Conservation (phyloP, 2,329 filamentous ascomycete genomes). For the Hypomyces rosellus region DNA sequence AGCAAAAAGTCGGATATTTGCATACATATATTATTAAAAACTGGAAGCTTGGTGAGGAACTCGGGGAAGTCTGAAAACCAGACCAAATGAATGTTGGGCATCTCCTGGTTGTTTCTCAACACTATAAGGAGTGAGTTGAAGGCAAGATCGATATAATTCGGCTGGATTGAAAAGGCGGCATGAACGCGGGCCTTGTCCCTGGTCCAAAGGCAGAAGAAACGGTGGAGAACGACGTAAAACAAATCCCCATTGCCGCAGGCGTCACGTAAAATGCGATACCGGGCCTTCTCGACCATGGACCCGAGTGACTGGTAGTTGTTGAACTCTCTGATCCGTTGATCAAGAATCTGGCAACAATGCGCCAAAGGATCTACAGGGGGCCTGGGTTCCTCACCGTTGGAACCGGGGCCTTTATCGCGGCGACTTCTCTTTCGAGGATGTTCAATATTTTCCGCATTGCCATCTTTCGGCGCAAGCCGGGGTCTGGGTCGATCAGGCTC, state of each 20-base stretch:
- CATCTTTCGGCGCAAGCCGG: neutral
- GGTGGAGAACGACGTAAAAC: constrained; percentile 61
- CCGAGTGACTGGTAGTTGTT: constrained; percentile 10
- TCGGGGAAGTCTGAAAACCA: constrained; percentile 27
- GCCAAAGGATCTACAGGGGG: neutral
- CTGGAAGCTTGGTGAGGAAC: neutral
- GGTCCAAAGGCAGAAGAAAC: constrained; percentile 56
- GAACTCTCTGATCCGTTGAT: neutral
- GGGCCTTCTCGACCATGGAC: constrained; percentile 35
- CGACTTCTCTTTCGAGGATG: neutral
- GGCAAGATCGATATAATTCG: constrained; percentile 15
- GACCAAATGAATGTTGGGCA: constrained; percentile 17
- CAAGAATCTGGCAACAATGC: neutral
- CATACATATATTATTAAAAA: neutral
- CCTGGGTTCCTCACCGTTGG: too few relatives aligned
- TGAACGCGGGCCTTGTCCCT: constrained; percentile 30
- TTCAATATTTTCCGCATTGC: neutral
- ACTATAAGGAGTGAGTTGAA: constrained; percentile 17
- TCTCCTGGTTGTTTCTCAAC: constrained; percentile 18
- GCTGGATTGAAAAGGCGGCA: constrained; percentile 13
- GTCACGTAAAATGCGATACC: constrained; percentile 48
- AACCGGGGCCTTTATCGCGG: neutral
- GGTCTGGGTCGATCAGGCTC: neutral
- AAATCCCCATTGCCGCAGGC: constrained; percentile 52
- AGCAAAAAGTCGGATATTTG: constrained; percentile 20